A percentile compares a stretch with the other conserved stretches of the same genome.
phyloP scores from a whole-genome alignment of 2,329 filamentous ascomycete species.

The Phialophora expanda region DNA sequence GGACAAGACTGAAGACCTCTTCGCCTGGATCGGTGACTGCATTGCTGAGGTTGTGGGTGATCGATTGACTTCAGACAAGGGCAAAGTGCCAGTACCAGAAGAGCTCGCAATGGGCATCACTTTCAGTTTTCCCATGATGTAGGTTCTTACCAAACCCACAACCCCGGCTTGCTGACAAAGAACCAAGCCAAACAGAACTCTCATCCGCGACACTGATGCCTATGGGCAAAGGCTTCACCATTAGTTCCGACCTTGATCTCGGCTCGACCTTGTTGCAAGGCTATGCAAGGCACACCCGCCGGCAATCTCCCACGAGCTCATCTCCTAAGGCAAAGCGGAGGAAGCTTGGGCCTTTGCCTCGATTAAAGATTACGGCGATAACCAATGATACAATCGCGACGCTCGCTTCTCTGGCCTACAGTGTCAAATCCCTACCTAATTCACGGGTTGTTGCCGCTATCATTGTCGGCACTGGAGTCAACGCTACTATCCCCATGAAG shows the following conservation, averaged over 20 bases:
- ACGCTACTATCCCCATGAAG: constrained; percentile 77
- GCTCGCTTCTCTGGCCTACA: constrained; percentile 76
- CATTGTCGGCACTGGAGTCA: constrained; percentile 81
- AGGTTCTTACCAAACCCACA: constrained; percentile 35
- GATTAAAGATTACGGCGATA: constrained; percentile 74
- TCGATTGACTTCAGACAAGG: constrained; percentile 48
- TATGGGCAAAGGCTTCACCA: constrained; percentile 65
- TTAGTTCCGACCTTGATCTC: constrained; percentile 60
- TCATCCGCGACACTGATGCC: constrained; percentile 62
- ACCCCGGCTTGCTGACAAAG: constrained; percentile 24
- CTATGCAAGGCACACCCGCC: constrained; percentile 58
- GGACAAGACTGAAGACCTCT: constrained; percentile 75
- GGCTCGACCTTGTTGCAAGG: constrained; percentile 60
- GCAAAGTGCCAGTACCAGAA: constrained; percentile 48
- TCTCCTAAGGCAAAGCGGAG: constrained; percentile 53
- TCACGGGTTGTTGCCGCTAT: constrained; percentile 77
- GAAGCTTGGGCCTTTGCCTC: constrained; percentile 59
- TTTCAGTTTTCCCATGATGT: constrained; percentile 59
- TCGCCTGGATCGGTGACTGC: constrained; percentile 79
- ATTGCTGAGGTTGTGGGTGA: constrained; percentile 74
- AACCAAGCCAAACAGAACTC: constrained; percentile 56
- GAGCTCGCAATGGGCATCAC: constrained; percentile 57
- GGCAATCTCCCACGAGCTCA: constrained; percentile 42
- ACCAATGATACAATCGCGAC: constrained; percentile 83
- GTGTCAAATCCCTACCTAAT: constrained; percentile 64